A percentile compares a stretch with the other conserved stretches of the same genome.
Evolutionary conservation across 768 basidiomycete genomes (phyloP).

Genomic region (Dentipellis sp.): DNA sequence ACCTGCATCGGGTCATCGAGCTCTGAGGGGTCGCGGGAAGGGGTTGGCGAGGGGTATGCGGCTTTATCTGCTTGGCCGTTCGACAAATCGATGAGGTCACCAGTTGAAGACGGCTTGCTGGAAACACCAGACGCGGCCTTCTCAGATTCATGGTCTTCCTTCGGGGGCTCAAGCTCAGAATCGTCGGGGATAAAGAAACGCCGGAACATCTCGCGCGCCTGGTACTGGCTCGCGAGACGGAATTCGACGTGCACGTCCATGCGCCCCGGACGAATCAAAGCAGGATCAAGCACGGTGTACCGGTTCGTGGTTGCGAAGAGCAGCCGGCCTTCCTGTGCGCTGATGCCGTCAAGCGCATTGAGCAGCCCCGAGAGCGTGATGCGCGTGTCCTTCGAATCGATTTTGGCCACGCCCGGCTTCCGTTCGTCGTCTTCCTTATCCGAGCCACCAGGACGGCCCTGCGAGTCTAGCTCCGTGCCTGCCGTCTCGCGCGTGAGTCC

Average conservation of each 20-base stretch:
- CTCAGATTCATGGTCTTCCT: conserved; percentile 14
- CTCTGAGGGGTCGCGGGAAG: neutral
- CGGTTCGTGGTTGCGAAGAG: conserved; percentile 76
- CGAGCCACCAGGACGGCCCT: neutral
- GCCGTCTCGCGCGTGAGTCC: conserved; percentile 27
- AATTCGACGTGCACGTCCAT: conserved; percentile 78
- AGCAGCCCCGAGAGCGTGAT: conserved; percentile 67
- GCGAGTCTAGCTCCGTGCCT: conserved; percentile 27
- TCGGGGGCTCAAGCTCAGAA: conserved; percentile 16
- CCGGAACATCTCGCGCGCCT: conserved; percentile 55
- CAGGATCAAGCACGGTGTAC: conserved; percentile 59
- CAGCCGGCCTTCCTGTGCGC: conserved; percentile 72
- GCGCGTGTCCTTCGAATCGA: conserved; percentile 33
- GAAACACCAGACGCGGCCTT: conserved; percentile 17
- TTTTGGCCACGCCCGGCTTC: conserved; percentile 5
- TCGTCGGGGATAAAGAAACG: conserved; percentile 52
- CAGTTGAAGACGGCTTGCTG: conserved; percentile 8
- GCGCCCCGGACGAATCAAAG: conserved; percentile 67
- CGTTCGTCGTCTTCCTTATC: conserved; percentile 25
- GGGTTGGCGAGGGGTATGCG: neutral
- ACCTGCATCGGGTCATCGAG: conserved; percentile 9
- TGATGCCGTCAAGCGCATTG: conserved; percentile 70
- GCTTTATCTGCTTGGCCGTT: neutral
- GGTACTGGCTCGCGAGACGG: conserved; percentile 60
- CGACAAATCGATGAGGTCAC: conserved; percentile 7